phyloP scores from a whole-genome alignment of 345 rosid species.

The Theobroma cacao region DNA sequence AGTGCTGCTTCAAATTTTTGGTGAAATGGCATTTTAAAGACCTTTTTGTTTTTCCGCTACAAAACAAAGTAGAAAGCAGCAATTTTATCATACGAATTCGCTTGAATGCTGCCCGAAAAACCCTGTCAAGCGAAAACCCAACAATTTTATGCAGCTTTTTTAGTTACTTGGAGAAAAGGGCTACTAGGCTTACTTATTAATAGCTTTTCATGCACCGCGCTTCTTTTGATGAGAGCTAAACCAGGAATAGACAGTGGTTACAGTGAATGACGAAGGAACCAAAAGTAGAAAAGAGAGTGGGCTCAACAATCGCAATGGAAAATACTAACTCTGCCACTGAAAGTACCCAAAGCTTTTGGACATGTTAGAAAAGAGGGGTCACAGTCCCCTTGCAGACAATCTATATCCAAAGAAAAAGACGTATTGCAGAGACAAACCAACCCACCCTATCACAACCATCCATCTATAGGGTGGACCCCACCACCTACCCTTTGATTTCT shows the following conservation, averaged over 20 bases:
- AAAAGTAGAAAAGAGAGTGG: neutral
- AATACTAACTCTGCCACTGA: neutral
- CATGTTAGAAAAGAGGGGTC: neutral
- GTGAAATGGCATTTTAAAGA: neutral
- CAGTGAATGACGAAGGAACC: neutral
- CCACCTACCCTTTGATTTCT: conserved; percentile 19
- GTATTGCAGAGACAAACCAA: neutral
- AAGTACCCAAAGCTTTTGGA: neutral
- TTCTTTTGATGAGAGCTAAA: neutral
- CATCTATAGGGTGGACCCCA: conserved; percentile 36
- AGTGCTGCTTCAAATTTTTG: neutral
- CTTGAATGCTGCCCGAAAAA: neutral
- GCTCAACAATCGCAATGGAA: neutral
- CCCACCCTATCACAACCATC: neutral
- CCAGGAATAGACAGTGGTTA: neutral
- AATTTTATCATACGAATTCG: neutral
- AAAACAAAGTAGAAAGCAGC: neutral
- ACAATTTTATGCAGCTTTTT: neutral
- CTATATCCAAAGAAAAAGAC: neutral
- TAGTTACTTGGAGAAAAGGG: too few relatives aligned
- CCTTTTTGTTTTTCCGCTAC: neutral
- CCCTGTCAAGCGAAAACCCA: neutral
- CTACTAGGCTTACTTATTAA: neutral
- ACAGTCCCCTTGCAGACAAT: neutral
- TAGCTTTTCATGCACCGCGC: neutral